Base-by-base conservation (phyloP, 2,329 filamentous ascomycete species). In the Colletotrichum limetticola region DNA sequence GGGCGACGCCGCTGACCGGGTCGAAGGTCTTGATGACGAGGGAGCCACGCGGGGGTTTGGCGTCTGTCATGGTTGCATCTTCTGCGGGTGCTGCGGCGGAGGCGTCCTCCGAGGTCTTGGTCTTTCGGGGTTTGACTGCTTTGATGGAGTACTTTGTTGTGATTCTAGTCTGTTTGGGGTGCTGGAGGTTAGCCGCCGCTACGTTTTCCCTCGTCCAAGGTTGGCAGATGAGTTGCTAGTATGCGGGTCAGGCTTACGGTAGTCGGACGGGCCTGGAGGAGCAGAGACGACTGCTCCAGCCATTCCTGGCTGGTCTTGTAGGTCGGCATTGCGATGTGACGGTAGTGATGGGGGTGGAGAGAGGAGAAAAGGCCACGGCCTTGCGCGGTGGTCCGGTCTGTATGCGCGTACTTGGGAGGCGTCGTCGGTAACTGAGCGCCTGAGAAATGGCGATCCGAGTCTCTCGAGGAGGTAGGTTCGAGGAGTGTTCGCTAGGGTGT, bases 11-110 rank as follows among this genome's bases (percentile, higher is more conserved):
- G 67, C 92, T 93, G 55, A 86, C 86, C 0, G 97, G 93, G 82
- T 98, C 94, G 85, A 92, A 98, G 5, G 97, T 97, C 86, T 97
- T 98, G 74, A 99, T 85, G 4, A 91, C 92, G 64, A 99, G 91
- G 68, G 88, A 90, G 76, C 93, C 95, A 76, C 89, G 88, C 5
- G 91, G 86, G 2, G 90, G 85, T 68, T 88, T 87, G 5, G 75
- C 71, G 56, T 75, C 77, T 55, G 79, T 76, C 76, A 75, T 66
- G 53, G 80, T 58, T 71, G 80, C 77, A 72, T 82, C 75, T 62
- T 80, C 71, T 73, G 76, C 73, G 63, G 37, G 37, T 16, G 77
- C 70, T 16, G 78, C 70, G 74, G 80, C 75, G 74, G 76, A 74
- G 78, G 77, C 76, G 75, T 76, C 77, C 30, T 74, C 76, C 32